A percentile compares a stretch with the other conserved stretches of the same genome.
These are phyloP conservation scores for Bathelium albidoporum DNA, from an alignment of 495 filamentous ascomycete genomes.

Conservation along the genomic window DNA sequence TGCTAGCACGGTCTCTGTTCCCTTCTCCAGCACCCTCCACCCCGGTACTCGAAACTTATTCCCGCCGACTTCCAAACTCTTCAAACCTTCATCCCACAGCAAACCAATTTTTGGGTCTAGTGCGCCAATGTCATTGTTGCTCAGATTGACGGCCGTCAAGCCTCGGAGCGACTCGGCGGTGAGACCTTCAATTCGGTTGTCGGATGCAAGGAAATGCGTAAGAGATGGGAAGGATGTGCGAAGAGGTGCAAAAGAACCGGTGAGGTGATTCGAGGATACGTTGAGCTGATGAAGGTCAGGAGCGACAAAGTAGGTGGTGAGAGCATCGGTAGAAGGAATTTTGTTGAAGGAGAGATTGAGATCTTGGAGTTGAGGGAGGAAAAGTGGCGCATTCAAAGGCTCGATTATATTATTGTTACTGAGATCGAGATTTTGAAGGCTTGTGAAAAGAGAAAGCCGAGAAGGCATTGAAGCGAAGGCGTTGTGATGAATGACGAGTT, in stretches of 20 bases:
- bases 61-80: slow-evolving; percentile 56
- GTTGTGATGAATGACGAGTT: slow-evolving; percentile 67
- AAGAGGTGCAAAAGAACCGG: slow-evolving; percentile 48
- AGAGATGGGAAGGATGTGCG: slow-evolving; percentile 55
- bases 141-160: slow-evolving; percentile 62
- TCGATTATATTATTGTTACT: slow-evolving; percentile 71
- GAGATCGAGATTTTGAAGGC: slow-evolving; percentile 64
- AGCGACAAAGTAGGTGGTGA: slow-evolving; percentile 54
- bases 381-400: slow-evolving; percentile 49
- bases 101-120: slow-evolving; percentile 72
- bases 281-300: slow-evolving; percentile 66
- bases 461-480: slow-evolving; percentile 55
- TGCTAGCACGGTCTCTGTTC: slow-evolving; percentile 73
- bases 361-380: slow-evolving; percentile 61
- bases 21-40: slow-evolving; percentile 75
- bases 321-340: slow-evolving; percentile 52
- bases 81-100: slow-evolving; percentile 43
- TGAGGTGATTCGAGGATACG: slow-evolving; percentile 67
- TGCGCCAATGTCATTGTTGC: slow-evolving; percentile 68
- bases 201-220: slow-evolving; percentile 54
- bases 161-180: slow-evolving; percentile 65
- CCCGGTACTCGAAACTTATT: slow-evolving; percentile 82
- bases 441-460: slow-evolving; percentile 22
- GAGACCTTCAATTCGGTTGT: slow-evolving; percentile 62
- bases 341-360: slow-evolving; percentile 63